Percentiles rank a stretch among this genome's conserved stretches.
phyloP scores from a whole-genome alignment of 2,329 filamentous ascomycete genomes.

The Cladosporium sp. region DNA sequence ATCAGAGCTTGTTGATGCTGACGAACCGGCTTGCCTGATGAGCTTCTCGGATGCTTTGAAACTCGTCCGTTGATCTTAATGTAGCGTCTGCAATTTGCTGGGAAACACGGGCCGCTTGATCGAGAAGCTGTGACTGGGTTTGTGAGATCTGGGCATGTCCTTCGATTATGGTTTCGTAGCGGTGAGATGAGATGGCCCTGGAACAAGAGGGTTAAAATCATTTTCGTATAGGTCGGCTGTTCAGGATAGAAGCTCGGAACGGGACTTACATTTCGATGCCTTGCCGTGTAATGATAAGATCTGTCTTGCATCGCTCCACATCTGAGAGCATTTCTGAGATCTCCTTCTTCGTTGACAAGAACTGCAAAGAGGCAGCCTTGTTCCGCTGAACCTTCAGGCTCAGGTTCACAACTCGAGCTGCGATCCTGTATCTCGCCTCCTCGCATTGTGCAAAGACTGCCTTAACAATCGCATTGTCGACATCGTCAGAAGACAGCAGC shows the following conservation, averaged over 20 bases:
- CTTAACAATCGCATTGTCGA: neutral
- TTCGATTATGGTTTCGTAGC: too few species aligned
- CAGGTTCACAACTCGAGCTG: neutral
- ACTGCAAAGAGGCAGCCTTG: neutral
- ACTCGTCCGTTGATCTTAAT: too few species aligned
- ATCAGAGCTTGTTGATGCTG: too few species aligned
- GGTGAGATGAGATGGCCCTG: too few species aligned
- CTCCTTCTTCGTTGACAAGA: neutral
- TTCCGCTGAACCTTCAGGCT: neutral
- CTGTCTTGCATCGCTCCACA: neutral
- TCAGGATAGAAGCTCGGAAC: neutral
- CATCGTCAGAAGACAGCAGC: neutral
- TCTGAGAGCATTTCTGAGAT: neutral
- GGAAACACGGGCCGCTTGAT: too few species aligned
- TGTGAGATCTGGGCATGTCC: too few species aligned
- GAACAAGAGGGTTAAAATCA: too few species aligned
- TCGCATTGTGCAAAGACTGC: neutral
- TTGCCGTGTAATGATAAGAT: neutral
- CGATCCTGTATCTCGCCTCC: neutral
- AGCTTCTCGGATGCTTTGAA: too few species aligned
- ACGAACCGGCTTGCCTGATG: too few species aligned
- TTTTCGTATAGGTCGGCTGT: too few species aligned
- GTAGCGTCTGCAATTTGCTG: too few species aligned
- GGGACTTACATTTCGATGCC: neutral
- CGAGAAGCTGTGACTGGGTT: too few species aligned